Evolutionary conservation across 345 rosid genomes (phyloP), one percentile per base, ranked within the genome.

Genomic region (Noccaea bulbosa): DNA sequence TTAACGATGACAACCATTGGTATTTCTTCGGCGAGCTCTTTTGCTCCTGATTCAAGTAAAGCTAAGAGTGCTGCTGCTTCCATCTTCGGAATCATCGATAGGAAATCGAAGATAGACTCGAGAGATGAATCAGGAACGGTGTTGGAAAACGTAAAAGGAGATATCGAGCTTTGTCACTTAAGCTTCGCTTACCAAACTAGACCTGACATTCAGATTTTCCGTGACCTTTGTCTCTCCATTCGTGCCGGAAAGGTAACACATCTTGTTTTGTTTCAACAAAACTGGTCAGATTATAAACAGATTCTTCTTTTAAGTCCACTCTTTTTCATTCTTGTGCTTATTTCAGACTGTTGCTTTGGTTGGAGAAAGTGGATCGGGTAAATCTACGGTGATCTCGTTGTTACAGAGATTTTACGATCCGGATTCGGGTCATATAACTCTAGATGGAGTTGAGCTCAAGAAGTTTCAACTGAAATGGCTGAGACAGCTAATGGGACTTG

Each of bases 311-410:
- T 17, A 17, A 17, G 1, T n/a, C n/a, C n/a, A n/a, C n/a, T n/a
- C n/a, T n/a, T n/a, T n/a, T n/a, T n/a, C n/a, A 17, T 17, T 37
- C 5, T 50, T 24, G 37, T 50, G 34, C 5, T 48, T 30, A 5
- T 47, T 38, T 16, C 83, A 88, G 91, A 83, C 82, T 4, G 84
- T 84, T 61, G 94, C 88, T 35, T 53, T 86, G 45, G 91, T 88
- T n/a, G 94, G 91, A 45, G 94, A 86, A 68, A 86, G 91, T 49
- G 94, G 91, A 7, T 74, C 85, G 0, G 94, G 91, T 32, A 88
- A 88, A 73, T 86, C 94, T 5, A 86, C 89, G 0, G 82, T 84
- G 38, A 81, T 88, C 16, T 71, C 85, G 5, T 43, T 88, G 73
- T 30, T 86, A 73, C 86, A 82, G 58, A 82, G 94, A 63, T 86